These are phyloP conservation scores for Aspergillus homomorphus DNA, from an alignment of 495 filamentous ascomycete genomes.

Conservation along the genomic window DNA sequence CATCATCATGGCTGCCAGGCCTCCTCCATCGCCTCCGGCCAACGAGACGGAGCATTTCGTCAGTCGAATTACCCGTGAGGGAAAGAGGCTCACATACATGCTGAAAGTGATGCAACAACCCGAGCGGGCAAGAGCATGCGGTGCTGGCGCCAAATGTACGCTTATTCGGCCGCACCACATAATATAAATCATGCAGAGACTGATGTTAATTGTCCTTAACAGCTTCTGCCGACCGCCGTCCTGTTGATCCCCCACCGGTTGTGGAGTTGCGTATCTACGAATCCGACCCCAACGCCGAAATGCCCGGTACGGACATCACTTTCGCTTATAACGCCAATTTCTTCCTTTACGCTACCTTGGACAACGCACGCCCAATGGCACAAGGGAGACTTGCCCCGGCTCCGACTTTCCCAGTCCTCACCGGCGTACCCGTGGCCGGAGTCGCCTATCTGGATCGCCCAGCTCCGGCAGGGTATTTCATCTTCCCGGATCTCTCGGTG, in stretches of 20 bases:
- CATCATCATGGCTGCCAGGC: constrained; percentile 39
- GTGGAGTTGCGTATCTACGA: constrained; percentile 90
- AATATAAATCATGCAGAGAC: not conserved
- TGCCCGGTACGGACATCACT: constrained; percentile 69
- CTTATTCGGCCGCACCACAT: constrained; percentile 3
- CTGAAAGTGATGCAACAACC: constrained; percentile 91
- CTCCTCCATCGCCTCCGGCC: constrained; percentile 32
- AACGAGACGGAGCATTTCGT: constrained; percentile 59
- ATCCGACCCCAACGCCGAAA: constrained; percentile 57
- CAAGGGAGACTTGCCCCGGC: constrained; percentile 69
- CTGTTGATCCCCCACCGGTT: constrained; percentile 94
- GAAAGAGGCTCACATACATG: constrained; percentile 76
- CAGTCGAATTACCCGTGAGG: constrained; percentile 71
- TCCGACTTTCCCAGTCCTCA: constrained; percentile 78
- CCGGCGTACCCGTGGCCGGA: constrained; percentile 91
- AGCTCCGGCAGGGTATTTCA: constrained; percentile 88
- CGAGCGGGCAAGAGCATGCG: constrained; percentile 92
- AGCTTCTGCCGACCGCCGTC: constrained; percentile 94
- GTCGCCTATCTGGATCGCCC: constrained; percentile 97
- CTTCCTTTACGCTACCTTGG: constrained; percentile 92
- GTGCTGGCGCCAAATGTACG: constrained; percentile 92
- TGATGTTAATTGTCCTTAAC: constrained; percentile 12
- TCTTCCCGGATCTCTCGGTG: constrained; percentile 96
- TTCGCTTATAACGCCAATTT: constrained; percentile 95
- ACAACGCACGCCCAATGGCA: constrained; percentile 80